Percentiles rank a stretch among this genome's conserved stretches.
phyloP scores from a whole-genome alignment of 2,329 filamentous ascomycete genomes.

The Colletotrichum sp. region DNA sequence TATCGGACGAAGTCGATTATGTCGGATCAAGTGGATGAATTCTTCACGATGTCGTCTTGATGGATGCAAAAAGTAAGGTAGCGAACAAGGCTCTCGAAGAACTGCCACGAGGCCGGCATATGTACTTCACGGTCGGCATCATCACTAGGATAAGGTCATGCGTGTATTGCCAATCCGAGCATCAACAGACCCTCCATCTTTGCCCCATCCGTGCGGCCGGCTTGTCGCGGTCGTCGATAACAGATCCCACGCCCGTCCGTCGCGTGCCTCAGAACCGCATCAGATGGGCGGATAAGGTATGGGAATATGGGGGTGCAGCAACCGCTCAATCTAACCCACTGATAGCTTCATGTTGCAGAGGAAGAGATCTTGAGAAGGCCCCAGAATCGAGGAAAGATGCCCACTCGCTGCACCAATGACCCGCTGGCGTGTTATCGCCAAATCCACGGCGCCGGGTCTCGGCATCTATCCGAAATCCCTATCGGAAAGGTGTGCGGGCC shows the following conservation, averaged over 20 bases:
- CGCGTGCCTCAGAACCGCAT: not conserved
- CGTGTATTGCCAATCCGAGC: not conserved
- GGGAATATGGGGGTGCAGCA: not conserved
- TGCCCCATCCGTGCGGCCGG: conserved; percentile 7
- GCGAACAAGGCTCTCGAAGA: not conserved
- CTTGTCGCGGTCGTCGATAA: conserved; percentile 11
- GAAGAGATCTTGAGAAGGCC: not conserved
- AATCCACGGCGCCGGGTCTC: not conserved
- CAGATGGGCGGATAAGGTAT: not conserved
- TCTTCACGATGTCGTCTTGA: not conserved
- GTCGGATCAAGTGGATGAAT: not conserved
- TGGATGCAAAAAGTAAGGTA: not conserved
- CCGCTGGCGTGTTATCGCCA: not conserved
- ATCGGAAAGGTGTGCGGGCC: conserved; percentile 12
- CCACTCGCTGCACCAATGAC: not conserved
- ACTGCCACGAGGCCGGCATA: not conserved
- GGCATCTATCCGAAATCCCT: conserved; percentile 11
- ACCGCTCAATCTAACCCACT: not conserved
- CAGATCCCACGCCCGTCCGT: not conserved
- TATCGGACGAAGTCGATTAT: not conserved
- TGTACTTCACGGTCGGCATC: not conserved
- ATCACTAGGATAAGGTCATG: not conserved
- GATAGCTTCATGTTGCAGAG: not conserved
- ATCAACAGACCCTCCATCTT: conserved; percentile 3
- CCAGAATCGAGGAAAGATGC: not conserved